Evolutionary conservation across 345 rosid genomes (phyloP).

Genomic region (Linum usitatissimum): DNA sequence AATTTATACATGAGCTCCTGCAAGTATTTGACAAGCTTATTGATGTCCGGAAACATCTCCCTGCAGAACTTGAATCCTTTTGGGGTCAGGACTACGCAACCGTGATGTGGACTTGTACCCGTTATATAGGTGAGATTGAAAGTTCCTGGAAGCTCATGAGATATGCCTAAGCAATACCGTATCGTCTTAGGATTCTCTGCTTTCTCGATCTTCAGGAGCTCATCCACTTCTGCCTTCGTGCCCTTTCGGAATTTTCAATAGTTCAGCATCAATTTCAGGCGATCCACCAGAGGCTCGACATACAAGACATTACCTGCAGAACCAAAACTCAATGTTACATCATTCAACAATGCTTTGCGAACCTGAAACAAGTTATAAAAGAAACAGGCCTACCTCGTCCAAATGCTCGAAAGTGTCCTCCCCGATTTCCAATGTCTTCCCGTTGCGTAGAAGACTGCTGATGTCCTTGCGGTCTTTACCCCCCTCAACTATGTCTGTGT

Average conservation of each 20-base stretch:
- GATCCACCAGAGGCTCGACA: conserved; percentile 83
- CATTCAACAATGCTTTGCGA: too few species aligned
- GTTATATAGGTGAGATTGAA: conserved; percentile 79
- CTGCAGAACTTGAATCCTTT: conserved; percentile 96
- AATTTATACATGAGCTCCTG: conserved; percentile 94
- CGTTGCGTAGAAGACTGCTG: conserved; percentile 54
- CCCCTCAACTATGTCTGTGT: conserved; percentile 89
- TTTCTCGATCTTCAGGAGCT: conserved; percentile 62
- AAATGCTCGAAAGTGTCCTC: conserved; percentile 97
- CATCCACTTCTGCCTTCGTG: conserved; percentile 78
- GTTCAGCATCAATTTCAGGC: conserved; percentile 73
- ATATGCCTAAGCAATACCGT: conserved; percentile 83
- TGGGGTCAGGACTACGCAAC: conserved; percentile 87
- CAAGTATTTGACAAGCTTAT: conserved; percentile 87
- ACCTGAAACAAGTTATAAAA: too few species aligned
- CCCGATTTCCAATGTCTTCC: conserved; percentile 89
- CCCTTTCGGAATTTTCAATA: conserved; percentile 86
- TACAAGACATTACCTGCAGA: conserved; percentile 48
- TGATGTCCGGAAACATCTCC: conserved; percentile 90
- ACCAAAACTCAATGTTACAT: too few species aligned
- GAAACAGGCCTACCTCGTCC: conserved; percentile 53
- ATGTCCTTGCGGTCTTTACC: conserved; percentile 39
- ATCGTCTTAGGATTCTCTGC: conserved; percentile 69
- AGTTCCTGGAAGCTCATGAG: conserved; percentile 95
- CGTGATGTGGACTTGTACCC: conserved; percentile 93